Evolutionary conservation across 306 rosid genomes (phyloP).

Genomic region (Citrullus amarus): DNA sequence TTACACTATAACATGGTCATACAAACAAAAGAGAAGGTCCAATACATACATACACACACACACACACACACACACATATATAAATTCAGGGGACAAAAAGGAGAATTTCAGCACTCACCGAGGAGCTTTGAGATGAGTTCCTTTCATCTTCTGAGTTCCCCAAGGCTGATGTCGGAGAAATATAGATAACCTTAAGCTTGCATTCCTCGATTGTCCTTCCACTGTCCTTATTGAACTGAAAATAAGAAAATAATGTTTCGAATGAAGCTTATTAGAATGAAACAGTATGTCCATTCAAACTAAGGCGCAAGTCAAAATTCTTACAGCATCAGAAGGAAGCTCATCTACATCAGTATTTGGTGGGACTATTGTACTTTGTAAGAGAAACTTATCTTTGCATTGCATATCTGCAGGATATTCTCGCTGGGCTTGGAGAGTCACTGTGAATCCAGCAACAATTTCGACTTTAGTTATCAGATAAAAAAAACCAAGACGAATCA

Average conservation of each 20-base stretch:
- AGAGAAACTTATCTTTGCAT: conserved; percentile 88
- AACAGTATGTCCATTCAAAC: not conserved
- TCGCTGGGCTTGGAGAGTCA: conserved; percentile 85
- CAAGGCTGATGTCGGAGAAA: conserved; percentile 28
- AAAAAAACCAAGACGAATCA: not conserved
- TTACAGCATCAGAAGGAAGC: conserved; percentile 68
- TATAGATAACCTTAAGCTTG: conserved; percentile 69
- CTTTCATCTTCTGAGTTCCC: conserved; percentile 59
- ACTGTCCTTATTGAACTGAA: conserved; percentile 73
- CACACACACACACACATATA: too few species aligned
- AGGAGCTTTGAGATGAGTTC: conserved; percentile 29
- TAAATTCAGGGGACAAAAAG: not conserved
- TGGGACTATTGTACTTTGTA: conserved; percentile 71
- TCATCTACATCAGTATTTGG: conserved; percentile 66
- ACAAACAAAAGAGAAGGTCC: not conserved
- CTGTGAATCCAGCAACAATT: conserved; percentile 38
- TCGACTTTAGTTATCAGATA: not conserved
- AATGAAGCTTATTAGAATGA: not conserved
- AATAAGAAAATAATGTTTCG: not conserved
- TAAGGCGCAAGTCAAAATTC: conserved; percentile 13
- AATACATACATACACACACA: not conserved
- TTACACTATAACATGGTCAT: not conserved
- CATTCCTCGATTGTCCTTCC: conserved; percentile 71
- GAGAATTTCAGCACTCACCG: conserved; percentile 41
- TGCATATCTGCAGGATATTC: conserved; percentile 83